Conservation (phyloP, 768 basidiomycete genomes). For the Pholiota molesta region DNA sequence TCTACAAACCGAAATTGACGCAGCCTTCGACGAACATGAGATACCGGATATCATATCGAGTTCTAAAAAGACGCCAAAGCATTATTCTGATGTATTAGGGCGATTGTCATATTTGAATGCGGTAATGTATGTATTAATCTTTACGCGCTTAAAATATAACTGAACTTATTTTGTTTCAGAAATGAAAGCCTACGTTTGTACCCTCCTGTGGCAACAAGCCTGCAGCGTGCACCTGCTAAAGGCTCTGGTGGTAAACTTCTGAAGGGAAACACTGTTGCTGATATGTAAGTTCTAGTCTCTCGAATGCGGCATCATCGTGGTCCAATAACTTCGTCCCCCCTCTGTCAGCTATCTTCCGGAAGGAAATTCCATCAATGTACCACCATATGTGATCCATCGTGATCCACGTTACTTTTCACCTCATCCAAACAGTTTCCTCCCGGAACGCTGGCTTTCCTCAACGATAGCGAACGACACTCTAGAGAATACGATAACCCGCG, state of each 20-base stretch:
- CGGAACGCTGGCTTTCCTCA: not conserved
- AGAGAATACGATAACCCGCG: not conserved
- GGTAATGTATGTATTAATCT: not conserved
- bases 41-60: conserved; percentile 1
- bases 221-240: not conserved
- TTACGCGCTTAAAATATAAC: not conserved
- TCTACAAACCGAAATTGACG: conserved; percentile 30
- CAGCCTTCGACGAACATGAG: conserved; percentile 12
- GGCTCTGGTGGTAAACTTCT: not conserved
- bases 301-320: not conserved
- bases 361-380: not conserved
- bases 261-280: not conserved
- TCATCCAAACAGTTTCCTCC: not conserved
- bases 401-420: conserved; percentile 1
- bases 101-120: not conserved
- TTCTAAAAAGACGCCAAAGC: not conserved
- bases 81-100: not conserved
- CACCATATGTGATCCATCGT: not conserved
- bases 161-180: not conserved
- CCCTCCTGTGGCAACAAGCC: not conserved
- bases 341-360: not conserved
- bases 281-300: not conserved
- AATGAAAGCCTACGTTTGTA: not conserved
- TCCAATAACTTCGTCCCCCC: not conserved
- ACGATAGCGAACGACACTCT: not conserved